Evolutionary conservation across 2,329 filamentous ascomycete genomes (phyloP).

Genomic region (Pseudogymnoascus sp.): DNA sequence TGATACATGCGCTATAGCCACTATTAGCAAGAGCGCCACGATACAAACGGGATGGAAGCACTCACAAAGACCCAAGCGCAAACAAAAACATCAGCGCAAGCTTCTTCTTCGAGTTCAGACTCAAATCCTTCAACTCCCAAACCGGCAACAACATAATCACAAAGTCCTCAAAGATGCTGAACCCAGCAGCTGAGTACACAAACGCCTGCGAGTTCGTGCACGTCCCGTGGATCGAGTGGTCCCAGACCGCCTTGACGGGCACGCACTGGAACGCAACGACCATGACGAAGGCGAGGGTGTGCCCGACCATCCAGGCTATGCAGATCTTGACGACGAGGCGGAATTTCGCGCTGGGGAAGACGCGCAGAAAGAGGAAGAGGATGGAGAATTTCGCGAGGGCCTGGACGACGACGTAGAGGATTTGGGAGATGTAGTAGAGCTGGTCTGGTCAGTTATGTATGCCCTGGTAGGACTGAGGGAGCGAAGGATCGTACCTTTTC

Average conservation of each 20-base stretch:
- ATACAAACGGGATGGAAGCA: constrained; percentile 16
- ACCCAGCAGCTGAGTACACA: constrained; percentile 56
- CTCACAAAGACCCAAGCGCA: constrained; percentile 56
- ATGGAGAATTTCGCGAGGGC: constrained; percentile 8
- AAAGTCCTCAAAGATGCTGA: constrained; percentile 61
- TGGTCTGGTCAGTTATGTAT: background rate
- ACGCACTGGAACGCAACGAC: constrained; percentile 14
- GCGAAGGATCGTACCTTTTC: background rate
- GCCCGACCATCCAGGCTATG: constrained; percentile 8
- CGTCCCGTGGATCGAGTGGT: constrained; percentile 18
- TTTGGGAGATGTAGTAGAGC: constrained; percentile 7
- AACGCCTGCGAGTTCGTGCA: constrained; percentile 57
- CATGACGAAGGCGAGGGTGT: constrained; percentile 11
- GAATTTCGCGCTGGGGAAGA: background rate
- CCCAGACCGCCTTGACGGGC: constrained; percentile 12
- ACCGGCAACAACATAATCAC: constrained; percentile 57
- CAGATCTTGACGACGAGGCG: constrained; percentile 1
- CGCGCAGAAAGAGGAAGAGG: constrained; percentile 5
- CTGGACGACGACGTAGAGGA: constrained; percentile 1
- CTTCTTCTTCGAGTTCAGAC: constrained; percentile 56
- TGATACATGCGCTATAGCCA: constrained; percentile 36
- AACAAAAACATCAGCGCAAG: constrained; percentile 58
- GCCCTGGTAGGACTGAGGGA: background rate
- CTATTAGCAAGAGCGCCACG: constrained; percentile 7
- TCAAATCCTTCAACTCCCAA: constrained; percentile 54